phyloP scores from a whole-genome alignment of 805 yeast genomes.

The Lipomyces yamadae region DNA sequence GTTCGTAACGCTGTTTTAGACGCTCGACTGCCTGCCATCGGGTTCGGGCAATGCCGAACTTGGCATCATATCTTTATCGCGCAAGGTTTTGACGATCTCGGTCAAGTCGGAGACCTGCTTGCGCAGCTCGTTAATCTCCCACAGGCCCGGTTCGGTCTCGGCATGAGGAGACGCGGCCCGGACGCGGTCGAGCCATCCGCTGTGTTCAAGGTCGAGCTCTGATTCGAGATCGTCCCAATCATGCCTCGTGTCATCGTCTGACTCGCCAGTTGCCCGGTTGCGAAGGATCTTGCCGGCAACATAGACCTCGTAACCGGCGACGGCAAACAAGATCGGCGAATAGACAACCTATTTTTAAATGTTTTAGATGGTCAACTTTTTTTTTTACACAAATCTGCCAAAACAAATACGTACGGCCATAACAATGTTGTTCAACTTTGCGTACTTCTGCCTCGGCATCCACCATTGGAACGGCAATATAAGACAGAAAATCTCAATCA shows the following conservation, averaged over 20 bases:
- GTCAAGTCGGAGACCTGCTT: slow-evolving; percentile 25
- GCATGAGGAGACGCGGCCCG: slow-evolving; percentile 63
- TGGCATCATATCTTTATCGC: slow-evolving; percentile 6
- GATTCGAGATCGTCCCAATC: slow-evolving; percentile 87
- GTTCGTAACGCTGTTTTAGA: too few relatives aligned
- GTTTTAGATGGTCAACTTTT: background rate
- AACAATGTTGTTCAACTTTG: slow-evolving; percentile 56
- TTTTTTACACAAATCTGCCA: background rate
- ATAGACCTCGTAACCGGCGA: slow-evolving; percentile 66
- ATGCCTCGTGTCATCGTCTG: slow-evolving; percentile 82
- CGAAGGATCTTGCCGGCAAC: slow-evolving; percentile 72
- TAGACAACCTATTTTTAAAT: slow-evolving; percentile 50
- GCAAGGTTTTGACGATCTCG: slow-evolving; percentile 8
- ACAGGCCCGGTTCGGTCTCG: slow-evolving; percentile 47
- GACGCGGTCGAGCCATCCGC: slow-evolving; percentile 58
- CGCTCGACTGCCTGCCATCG: too few relatives aligned
- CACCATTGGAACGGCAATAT: slow-evolving; percentile 53
- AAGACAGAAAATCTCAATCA: slow-evolving; percentile 63
- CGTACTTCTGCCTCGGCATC: slow-evolving; percentile 46
- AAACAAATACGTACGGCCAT: slow-evolving; percentile 53
- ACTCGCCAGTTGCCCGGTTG: slow-evolving; percentile 63
- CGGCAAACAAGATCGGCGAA: slow-evolving; percentile 65
- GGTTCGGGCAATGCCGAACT: background rate
- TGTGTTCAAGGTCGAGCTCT: slow-evolving; percentile 59
- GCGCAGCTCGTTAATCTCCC: slow-evolving; percentile 25